Evolutionary conservation across 331 rosid genomes (phyloP).

Genomic region (Acacia concinna): DNA sequence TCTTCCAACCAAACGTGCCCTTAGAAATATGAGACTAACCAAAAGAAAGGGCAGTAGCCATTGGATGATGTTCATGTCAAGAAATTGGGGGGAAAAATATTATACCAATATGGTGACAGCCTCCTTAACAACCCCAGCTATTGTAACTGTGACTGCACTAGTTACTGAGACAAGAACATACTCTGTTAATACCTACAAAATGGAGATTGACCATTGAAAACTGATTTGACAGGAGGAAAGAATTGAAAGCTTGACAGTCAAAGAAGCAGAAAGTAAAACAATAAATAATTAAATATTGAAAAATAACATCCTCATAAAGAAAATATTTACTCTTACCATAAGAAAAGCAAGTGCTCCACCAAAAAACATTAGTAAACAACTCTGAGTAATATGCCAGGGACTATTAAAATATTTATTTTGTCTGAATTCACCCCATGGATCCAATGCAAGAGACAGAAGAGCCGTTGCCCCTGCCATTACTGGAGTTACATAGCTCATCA

Average conservation of each 20-base stretch:
- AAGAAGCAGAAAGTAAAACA: too few relatives aligned
- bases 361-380: conserved; percentile 84
- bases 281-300: not conserved
- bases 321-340: conserved; percentile 60
- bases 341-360: conserved; percentile 95
- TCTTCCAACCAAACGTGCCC: too few relatives aligned
- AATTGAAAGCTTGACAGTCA: too few relatives aligned
- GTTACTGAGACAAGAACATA: conserved; percentile 89
- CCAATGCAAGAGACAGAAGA: conserved; percentile 74
- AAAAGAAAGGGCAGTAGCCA: not conserved
- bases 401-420: conserved; percentile 71
- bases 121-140: too few relatives aligned
- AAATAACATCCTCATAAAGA: not conserved
- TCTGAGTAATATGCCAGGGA: conserved; percentile 70
- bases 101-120: conserved; percentile 49
- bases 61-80: too few relatives aligned
- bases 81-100: too few relatives aligned
- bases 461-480: conserved; percentile 85
- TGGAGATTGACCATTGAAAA: conserved; percentile 15
- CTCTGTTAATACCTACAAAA: conserved; percentile 80
- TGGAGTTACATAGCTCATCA: conserved; percentile 96
- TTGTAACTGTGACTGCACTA: conserved; percentile 81
- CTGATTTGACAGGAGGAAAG: too few relatives aligned
- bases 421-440: conserved; percentile 85
- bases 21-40: not conserved